Evolutionary conservation across 495 filamentous ascomycete species (phyloP).

Genomic region (Friedmanniomyces simplex): DNA sequence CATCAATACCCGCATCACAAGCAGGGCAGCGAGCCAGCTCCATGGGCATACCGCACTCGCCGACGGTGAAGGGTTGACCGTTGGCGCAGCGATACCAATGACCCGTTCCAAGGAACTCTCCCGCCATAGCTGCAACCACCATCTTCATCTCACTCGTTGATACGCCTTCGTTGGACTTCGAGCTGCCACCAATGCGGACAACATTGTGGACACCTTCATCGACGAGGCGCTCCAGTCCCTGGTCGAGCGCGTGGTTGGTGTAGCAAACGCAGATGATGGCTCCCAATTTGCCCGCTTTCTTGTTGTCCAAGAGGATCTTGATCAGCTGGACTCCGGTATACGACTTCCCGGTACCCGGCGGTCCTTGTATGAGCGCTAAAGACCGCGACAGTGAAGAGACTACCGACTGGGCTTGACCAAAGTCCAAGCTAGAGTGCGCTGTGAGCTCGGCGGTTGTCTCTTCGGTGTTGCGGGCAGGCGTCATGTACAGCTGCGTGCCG

Average conservation of each 20-base stretch:
- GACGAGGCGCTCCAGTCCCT: slow-evolving; percentile 55
- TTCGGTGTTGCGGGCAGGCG: background rate
- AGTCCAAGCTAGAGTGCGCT: slow-evolving; percentile 41
- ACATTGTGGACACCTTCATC: slow-evolving; percentile 47
- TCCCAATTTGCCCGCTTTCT: slow-evolving; percentile 38
- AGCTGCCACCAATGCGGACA: slow-evolving; percentile 58
- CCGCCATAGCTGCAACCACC: slow-evolving; percentile 27
- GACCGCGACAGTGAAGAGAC: slow-evolving; percentile 44
- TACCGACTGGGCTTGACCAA: slow-evolving; percentile 47
- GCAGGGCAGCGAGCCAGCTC: slow-evolving; percentile 53
- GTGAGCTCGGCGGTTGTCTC: background rate
- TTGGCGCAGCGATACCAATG: slow-evolving; percentile 58
- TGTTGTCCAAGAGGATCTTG: slow-evolving; percentile 53
- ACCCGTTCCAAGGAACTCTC: slow-evolving; percentile 24
- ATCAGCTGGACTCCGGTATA: slow-evolving; percentile 51
- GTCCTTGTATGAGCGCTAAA: slow-evolving; percentile 61
- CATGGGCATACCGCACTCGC: slow-evolving; percentile 65
- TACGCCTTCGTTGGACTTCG: slow-evolving; percentile 42
- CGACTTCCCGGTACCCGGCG: slow-evolving; percentile 37
- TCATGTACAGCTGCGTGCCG: slow-evolving; percentile 26
- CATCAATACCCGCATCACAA: slow-evolving; percentile 52
- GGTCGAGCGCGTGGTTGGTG: slow-evolving; percentile 47
- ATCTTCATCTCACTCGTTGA: slow-evolving; percentile 36
- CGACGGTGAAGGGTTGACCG: slow-evolving; percentile 61
- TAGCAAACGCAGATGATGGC: slow-evolving; percentile 47